These are phyloP conservation scores for Fusarium piperis DNA, from an alignment of 2,329 filamentous ascomycete genomes.

Conservation along the genomic window DNA sequence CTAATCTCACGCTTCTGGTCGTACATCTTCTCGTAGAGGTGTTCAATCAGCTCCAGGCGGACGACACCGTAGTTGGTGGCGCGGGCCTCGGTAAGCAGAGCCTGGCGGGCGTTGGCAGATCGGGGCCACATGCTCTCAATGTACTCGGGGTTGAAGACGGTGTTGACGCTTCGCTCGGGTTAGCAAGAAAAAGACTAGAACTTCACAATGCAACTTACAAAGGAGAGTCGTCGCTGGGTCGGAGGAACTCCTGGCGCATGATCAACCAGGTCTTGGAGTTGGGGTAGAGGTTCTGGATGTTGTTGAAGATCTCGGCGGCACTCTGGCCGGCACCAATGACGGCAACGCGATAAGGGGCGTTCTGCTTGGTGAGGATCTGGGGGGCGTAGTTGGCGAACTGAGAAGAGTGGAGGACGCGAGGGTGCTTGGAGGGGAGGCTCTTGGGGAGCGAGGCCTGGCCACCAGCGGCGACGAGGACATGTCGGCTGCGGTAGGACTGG, in stretches of 20 bases:
- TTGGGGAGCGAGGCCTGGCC: slow-evolving; percentile 76
- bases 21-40: slow-evolving; percentile 88
- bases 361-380: slow-evolving; percentile 65
- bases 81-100: slow-evolving; percentile 73
- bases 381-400: slow-evolving; percentile 77
- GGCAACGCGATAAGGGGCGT: slow-evolving; percentile 75
- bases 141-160: slow-evolving; percentile 91
- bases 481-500: slow-evolving; percentile 65
- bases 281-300: slow-evolving; percentile 83
- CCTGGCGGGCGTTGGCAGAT: slow-evolving; percentile 68
- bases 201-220: slow-evolving; percentile 70
- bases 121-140: slow-evolving; percentile 81
- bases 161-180: slow-evolving; percentile 77
- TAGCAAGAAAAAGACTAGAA: slow-evolving; percentile 23
- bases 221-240: slow-evolving; percentile 93
- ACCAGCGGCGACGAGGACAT: slow-evolving; percentile 70
- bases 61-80: slow-evolving; percentile 96
- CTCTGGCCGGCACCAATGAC: slow-evolving; percentile 92
- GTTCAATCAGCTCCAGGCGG: slow-evolving; percentile 87
- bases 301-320: slow-evolving; percentile 94
- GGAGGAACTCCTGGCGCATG: slow-evolving; percentile 84
- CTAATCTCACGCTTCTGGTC: slow-evolving; percentile 79
- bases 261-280: slow-evolving; percentile 81
- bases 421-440: slow-evolving; percentile 73
- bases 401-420: slow-evolving; percentile 86